These are phyloP conservation scores for Emmonsiellopsis sp. DNA, from an alignment of 2,329 filamentous ascomycete genomes.

Conservation along the genomic window DNA sequence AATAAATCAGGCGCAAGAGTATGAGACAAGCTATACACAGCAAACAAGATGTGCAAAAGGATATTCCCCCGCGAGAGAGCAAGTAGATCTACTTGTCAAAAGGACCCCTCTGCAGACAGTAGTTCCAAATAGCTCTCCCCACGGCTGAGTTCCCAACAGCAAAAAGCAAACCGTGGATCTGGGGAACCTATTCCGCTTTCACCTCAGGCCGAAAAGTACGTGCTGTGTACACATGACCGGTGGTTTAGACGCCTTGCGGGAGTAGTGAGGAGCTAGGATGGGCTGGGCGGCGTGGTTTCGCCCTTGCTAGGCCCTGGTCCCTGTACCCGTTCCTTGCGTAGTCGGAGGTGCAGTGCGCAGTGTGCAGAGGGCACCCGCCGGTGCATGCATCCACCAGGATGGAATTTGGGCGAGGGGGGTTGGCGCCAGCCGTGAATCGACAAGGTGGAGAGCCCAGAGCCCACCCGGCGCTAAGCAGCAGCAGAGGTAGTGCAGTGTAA, in stretches of 20 bases:
- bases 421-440: conserved; percentile 4
- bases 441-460: conserved; percentile 6
- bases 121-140: background rate
- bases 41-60: background rate
- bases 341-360: background rate
- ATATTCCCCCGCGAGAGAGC: background rate
- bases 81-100: background rate
- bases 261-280: background rate
- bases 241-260: conserved; percentile 8
- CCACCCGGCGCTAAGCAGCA: background rate
- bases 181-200: background rate
- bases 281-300: conserved; percentile 1
- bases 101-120: background rate
- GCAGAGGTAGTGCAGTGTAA: background rate
- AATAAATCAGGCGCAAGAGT: no score
- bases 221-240: conserved; percentile 24
- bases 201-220: conserved; percentile 11
- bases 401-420: background rate
- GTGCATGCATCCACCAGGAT: background rate
- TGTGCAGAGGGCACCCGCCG: conserved; percentile 2
- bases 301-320: conserved; percentile 3
- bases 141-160: conserved; percentile 5
- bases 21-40: background rate
- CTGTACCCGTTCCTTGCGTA: conserved; percentile 2
- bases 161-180: conserved; percentile 7